Percentiles rank a stretch among this genome's conserved stretches.
Evolutionary conservation across 73 alveolate species (phyloP).

Genomic region (Diophrys appendiculata): DNA sequence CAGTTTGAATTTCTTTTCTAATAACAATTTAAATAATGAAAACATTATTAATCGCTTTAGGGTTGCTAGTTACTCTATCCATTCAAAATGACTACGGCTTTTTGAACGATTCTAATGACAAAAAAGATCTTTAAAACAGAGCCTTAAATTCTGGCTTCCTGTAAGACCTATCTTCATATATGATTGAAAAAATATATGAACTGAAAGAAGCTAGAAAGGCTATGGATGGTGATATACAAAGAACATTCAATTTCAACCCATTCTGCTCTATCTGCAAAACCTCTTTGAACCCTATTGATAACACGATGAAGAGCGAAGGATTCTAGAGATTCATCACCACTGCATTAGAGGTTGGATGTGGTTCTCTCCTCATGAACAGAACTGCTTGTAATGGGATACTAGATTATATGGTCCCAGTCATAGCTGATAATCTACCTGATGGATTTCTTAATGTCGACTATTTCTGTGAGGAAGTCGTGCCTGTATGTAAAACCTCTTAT

Average conservation of each 20-base stretch:
- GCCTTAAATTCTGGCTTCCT: too few species aligned
- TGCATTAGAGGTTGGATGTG: background rate
- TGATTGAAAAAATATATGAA: too few species aligned
- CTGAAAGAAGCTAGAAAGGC: too few species aligned
- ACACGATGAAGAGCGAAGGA: background rate
- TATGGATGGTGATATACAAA: too few species aligned
- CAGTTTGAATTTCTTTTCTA: too few species aligned
- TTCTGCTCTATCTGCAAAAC: background rate
- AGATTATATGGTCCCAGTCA: background rate
- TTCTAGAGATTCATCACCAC: background rate
- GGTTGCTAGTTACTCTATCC: too few species aligned
- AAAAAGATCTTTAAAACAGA: too few species aligned
- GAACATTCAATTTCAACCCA: background rate
- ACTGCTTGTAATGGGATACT: background rate
- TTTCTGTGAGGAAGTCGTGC: constrained; percentile 3
- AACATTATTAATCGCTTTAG: too few species aligned
- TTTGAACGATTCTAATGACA: too few species aligned
- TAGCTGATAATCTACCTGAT: background rate
- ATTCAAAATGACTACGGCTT: too few species aligned
- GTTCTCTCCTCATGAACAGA: background rate
- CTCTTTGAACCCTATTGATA: background rate
- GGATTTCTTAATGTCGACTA: background rate
- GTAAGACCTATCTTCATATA: too few species aligned
- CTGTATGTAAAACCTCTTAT: background rate
- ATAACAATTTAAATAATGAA: too few species aligned